Evolutionary conservation across 2,329 filamentous ascomycete species (phyloP).

Genomic region (Zymoseptoria tritici): DNA sequence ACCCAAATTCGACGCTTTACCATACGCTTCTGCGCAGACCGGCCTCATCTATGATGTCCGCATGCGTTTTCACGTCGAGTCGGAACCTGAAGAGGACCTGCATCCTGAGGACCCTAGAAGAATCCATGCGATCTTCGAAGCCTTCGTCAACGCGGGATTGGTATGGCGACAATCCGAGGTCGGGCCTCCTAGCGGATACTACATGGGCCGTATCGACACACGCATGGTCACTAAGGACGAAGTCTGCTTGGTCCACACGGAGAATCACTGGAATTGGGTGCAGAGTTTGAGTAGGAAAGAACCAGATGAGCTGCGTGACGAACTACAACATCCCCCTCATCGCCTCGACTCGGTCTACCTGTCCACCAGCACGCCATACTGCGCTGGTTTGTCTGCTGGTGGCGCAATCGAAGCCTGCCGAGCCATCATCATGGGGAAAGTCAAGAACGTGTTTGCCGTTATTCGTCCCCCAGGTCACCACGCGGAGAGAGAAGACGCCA

Average conservation of each 20-base stretch:
- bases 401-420: constrained; percentile 94
- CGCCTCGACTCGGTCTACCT: constrained; percentile 42
- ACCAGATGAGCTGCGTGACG: constrained; percentile 22
- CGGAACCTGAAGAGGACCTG: constrained; percentile 55
- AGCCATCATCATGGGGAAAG: constrained; percentile 71
- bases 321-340: constrained; percentile 56
- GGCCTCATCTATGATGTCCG: constrained; percentile 70
- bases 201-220: constrained; percentile 63
- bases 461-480: constrained; percentile 94
- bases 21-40: constrained; percentile 34
- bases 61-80: constrained; percentile 91
- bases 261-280: constrained; percentile 75
- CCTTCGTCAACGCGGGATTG: constrained; percentile 73
- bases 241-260: constrained; percentile 69
- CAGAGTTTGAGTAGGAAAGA: constrained; percentile 44
- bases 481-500: constrained; percentile 74
- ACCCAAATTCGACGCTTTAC: constrained; percentile 30
- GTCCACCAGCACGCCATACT: constrained; percentile 43
- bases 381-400: constrained; percentile 76
- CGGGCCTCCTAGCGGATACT: constrained; percentile 44
- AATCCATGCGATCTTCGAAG: constrained; percentile 88
- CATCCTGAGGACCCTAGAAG: constrained; percentile 91
- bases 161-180: constrained; percentile 34
- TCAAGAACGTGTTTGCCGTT: constrained; percentile 93
- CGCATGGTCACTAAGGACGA: constrained; percentile 72